Evolutionary conservation across 345 rosid genomes (phyloP), one percentile per base, ranked within the genome.

Genomic region (Gossypium bickii): DNA sequence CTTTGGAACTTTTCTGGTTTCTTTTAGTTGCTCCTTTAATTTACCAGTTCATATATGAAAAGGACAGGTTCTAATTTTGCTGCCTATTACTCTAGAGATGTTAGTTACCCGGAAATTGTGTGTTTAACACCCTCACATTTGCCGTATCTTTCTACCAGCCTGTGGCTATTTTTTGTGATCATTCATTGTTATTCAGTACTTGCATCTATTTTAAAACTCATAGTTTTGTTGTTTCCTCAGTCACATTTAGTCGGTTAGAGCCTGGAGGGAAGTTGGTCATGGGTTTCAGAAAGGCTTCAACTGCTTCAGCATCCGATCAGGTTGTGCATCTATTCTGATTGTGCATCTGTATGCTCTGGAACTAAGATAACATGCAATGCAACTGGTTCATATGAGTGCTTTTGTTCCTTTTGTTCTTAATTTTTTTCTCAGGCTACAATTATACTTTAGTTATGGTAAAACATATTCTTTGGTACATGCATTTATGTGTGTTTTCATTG

Each of bases 251-350:
- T 81, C 89, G 99, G 72, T 74, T 88, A 74, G 99, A 93, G 81
- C 99, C 99, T 27, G 94, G 89, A 84, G 93, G 96, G 79, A 95
- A 91, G 81, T 80, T 95, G 81, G 85, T 95, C 64, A 91, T 95
- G 97, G 99, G 96, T 80, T 93, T 85, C 82, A 90, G 98, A 80
- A 95, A 95, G 88, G 94, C 98, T 47, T 78, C 92, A 53, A 74
- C 85, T 59, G 79, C 89, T 80, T 86, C 80, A 45, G 85, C 92
- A 57, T 85, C 97, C 76, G 92, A 88, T 80, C 98, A 91, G 99
- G 99, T 93, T 82, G 81, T 43, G 60, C 41, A 34, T 34, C 41
- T 34, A 58, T 69, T 56, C 44, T 45, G 34, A 59, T 72, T 66
- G 38, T 71, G 27, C 55, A 76, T 38, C 34, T 60, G 20, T 72